Evolutionary conservation across 208 protist genomes (phyloP).

Genomic region (Trypanosomatidae sp.): DNA sequence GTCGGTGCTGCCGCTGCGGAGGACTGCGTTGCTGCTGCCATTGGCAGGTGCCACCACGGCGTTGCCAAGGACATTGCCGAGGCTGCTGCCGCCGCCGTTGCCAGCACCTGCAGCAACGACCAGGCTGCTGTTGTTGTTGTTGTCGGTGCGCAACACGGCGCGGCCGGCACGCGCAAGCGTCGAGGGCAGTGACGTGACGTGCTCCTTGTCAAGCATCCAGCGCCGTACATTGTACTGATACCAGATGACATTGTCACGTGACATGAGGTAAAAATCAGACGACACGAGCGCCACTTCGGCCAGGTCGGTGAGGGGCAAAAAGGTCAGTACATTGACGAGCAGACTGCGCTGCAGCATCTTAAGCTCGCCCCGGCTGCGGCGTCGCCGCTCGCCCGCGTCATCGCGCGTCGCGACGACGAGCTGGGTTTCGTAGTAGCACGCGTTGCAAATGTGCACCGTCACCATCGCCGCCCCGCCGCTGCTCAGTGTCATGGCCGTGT

Average conservation of each 20-base stretch:
- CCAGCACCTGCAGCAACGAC: not conserved
- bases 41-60: no score
- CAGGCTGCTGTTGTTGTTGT: constrained; percentile 4
- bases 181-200: constrained; percentile 2
- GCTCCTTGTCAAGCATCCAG: constrained; percentile 29
- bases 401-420: constrained; percentile 60
- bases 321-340: constrained; percentile 61
- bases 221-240: constrained; percentile 75
- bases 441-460: constrained; percentile 24
- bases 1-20: no score
- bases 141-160: not conserved
- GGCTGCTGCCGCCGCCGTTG: no score
- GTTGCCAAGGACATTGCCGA: no score
- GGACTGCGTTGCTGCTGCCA: no score
- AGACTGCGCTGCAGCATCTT: constrained; percentile 72
- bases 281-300: constrained; percentile 37
- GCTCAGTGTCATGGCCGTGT: not conserved
- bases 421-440: constrained; percentile 75
- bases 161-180: not conserved
- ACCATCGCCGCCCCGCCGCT: no score
- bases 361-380: constrained; percentile 66
- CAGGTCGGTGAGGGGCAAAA: constrained; percentile 37
- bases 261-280: constrained; percentile 82
- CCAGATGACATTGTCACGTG: constrained; percentile 77
- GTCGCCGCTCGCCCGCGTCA: constrained; percentile 39